Percentiles rank a stretch among this genome's conserved stretches.
Conservation (phyloP, 805 yeast species). For the Candida fluviatilis region DNA sequence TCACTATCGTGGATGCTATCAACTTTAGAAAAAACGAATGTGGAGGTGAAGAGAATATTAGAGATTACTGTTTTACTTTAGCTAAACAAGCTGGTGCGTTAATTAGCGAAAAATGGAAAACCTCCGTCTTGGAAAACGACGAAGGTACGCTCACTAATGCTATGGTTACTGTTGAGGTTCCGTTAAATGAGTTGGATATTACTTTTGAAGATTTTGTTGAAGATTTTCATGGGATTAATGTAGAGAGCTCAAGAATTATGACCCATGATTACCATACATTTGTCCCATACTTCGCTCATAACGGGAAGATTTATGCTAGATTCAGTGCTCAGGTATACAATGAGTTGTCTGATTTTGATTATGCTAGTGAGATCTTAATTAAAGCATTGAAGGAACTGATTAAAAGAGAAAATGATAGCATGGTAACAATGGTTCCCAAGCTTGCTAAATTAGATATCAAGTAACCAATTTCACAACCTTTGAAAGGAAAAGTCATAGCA, state of each 20-base stretch:
- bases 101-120: slow-evolving; percentile 37
- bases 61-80: slow-evolving; percentile 43
- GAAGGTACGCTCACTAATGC: slow-evolving; percentile 21
- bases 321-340: slow-evolving; percentile 60
- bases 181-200: slow-evolving; percentile 14
- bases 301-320: slow-evolving; percentile 30
- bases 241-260: slow-evolving; percentile 7
- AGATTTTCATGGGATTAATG: slow-evolving; percentile 5
- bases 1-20: slow-evolving; percentile 45
- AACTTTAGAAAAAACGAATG: slow-evolving; percentile 50
- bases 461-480: too few relatives aligned
- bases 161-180: slow-evolving; percentile 44
- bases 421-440: slow-evolving; percentile 2
- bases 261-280: slow-evolving; percentile 36
- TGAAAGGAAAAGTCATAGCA: too few relatives aligned
- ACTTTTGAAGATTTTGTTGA: slow-evolving; percentile 9
- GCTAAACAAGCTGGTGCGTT: slow-evolving; percentile 40
- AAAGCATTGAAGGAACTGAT: slow-evolving; percentile 12
- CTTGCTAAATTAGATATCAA: slow-evolving; percentile 1
- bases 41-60: slow-evolving; percentile 57
- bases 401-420: not conserved
- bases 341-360: slow-evolving; percentile 49
- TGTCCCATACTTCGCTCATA: slow-evolving; percentile 39
- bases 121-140: slow-evolving; percentile 30
- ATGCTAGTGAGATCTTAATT: slow-evolving; percentile 40